A percentile compares a stretch with the other conserved stretches of the same genome.
phyloP scores from a whole-genome alignment of 805 yeast genomes.

The Saturnispora gosingensis region DNA sequence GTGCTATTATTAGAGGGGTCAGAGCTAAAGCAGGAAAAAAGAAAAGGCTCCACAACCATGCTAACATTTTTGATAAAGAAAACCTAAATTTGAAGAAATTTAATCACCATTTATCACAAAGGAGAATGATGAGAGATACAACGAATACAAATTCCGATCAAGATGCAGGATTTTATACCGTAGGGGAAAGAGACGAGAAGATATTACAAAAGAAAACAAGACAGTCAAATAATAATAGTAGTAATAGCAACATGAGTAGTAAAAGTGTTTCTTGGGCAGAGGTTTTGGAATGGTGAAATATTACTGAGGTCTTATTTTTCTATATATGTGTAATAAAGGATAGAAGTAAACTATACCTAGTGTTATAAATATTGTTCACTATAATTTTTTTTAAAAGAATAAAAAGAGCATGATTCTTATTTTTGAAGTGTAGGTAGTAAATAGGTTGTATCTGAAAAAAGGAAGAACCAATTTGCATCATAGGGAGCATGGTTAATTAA shows the following conservation, averaged over 20 bases:
- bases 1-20: slow-evolving; percentile 30
- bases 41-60: not conserved
- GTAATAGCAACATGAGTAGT: not conserved
- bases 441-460: not conserved
- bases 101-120: slow-evolving; percentile 5
- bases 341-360: not conserved
- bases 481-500: slow-evolving; percentile 23
- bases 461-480: not conserved
- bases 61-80: not conserved
- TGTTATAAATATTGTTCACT: not conserved
- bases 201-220: slow-evolving; percentile 10
- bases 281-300: slow-evolving; percentile 23
- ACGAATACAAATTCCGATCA: not conserved
- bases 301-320: not conserved
- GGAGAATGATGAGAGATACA: not conserved
- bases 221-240: not conserved
- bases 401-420: not conserved
- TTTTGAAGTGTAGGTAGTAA: not conserved
- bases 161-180: slow-evolving; percentile 25
- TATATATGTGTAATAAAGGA: not conserved
- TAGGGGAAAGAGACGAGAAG: slow-evolving; percentile 20
- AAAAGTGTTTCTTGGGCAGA: slow-evolving; percentile 27
- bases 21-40: slow-evolving; percentile 16
- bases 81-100: not conserved
- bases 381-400: not conserved